Evolutionary conservation across 2,329 filamentous ascomycete genomes (phyloP).

Genomic region (Fusarium humuli): DNA sequence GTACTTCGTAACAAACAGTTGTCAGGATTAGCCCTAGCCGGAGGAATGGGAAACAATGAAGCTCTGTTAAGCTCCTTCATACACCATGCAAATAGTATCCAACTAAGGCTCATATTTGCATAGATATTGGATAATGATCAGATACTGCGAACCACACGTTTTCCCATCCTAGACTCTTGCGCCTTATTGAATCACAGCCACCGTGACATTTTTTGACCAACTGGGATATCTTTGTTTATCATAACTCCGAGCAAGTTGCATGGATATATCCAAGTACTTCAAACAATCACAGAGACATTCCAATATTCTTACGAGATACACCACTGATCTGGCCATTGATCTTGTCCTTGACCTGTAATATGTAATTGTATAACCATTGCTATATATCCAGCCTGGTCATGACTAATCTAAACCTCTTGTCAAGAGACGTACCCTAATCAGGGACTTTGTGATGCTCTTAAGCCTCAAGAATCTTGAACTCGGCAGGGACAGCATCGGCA

Average conservation of each 20-base stretch:
- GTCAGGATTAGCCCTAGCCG: no score
- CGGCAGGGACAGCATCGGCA: neutral
- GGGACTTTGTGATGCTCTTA: neutral
- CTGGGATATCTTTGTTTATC: accelerated
- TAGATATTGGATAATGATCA: no score
- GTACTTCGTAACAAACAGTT: no score
- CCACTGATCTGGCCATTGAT: accelerated
- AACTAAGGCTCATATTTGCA: no score
- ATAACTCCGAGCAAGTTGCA: neutral
- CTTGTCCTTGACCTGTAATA: accelerated
- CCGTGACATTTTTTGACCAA: no score
- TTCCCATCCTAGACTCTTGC: no score
- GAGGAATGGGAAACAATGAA: no score
- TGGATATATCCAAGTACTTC: accelerated
- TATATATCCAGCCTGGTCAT: accelerated
- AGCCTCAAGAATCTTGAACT: neutral
- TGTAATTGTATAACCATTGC: neutral
- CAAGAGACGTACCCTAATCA: neutral
- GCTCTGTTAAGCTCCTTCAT: no score
- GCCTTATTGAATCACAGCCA: no score
- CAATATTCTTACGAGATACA: accelerated
- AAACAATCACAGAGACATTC: neutral
- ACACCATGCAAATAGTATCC: no score
- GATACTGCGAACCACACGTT: no score
- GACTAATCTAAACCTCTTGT: accelerated